Evolutionary conservation across 176 grass and related monocot genomes (phyloP), one percentile per base, ranked within the genome.

Genomic region (Triticum monococcum): DNA sequence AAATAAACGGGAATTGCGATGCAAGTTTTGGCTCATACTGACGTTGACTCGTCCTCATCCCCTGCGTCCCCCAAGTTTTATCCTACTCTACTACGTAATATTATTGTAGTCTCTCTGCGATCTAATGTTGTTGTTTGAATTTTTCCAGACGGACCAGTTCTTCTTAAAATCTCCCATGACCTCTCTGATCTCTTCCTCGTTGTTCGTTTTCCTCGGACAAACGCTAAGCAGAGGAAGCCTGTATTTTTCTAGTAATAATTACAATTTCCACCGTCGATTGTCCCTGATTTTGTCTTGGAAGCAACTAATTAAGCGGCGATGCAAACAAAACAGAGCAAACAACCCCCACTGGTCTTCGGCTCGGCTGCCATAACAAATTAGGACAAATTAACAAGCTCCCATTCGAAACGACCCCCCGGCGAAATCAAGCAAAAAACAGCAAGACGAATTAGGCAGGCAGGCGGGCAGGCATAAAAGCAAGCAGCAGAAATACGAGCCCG

Each of bases 271-370:
- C 5, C 0, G 1, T 11, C 1, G 11, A 35, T 14, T 56, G 25
- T 31, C 72, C 50, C 12, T 78, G 60, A 6, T 31, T 52, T 5
- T 20, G 16, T 52, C 71, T 0, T 71, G 2, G 3, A 68, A 16
- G 9, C 9, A 63, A 22, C 1, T 8, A 37, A 82, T n/a, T 24
- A 9, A 36, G 69, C 52, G 32, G 69, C 52, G 32, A 46, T 17
- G 72, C 30, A 78, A 78, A 59, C 32, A n/a, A n/a, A 80, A 89
- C 20, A 68, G 80, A 80, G 40, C 9, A 37, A 81, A 68, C 8
- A 79, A 79, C 35, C 12, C 37, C 20, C 20, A 52, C 14, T 35
- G 0, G 33, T 4, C 32, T 33, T 35, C 48, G 31, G 3, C 6
- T 17, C 2, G 2, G 32, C 78, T n/a, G 36, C 14, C 74, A 18